Base-by-base conservation (phyloP, 331 rosid species). In the Saraca asoca region DNA sequence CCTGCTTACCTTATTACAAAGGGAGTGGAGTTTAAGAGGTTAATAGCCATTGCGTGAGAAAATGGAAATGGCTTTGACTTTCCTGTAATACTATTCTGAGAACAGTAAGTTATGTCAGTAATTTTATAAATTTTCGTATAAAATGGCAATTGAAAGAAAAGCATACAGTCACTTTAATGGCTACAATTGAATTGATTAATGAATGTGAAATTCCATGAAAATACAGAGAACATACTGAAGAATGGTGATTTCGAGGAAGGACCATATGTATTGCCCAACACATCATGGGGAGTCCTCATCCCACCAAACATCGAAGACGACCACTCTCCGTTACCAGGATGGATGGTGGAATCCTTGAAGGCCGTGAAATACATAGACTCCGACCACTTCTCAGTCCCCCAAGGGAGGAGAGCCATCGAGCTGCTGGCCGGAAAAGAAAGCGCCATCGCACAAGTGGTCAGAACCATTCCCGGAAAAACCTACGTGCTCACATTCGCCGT, bases 291-390 rank as follows among this genome's bases (percentile, higher is more conserved):
- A 2, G 99, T 94, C 3, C 77, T 94, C 0, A 82, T 94, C 84
- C 99, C 99, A n/a, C 99, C 99, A 0, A 88, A 86, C 84, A 88
- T 90, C 0, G 97, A 94, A 53, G 99, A 94, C 2, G 88, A 86
- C 61, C 97, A 94, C 73, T 94, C 99, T 0, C 97, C 98, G 0
- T 43, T 94, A 14, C 99, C 99, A 1, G 95, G 94, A 4, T 94
- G 99, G 99, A 94, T 86, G 96, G 97, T 94, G 7, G 99, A 94
- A 50, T 94, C 99, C 7, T 79, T 94, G 11, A 94, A 94, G 49
- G 99, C 99, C 14, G 99, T 94, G 49, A 88, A 79, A 34, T 94
- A 90, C 92, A 80, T 94, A 44, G 99, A 94, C 76, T 83, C 95
- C 0, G 64, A 38, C 12, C 97, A 94, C 31, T 94, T 85, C 85